These are phyloP conservation scores for Salpingoeca rosetta DNA, from an alignment of 78 protist genomes.

Conservation along the genomic window DNA sequence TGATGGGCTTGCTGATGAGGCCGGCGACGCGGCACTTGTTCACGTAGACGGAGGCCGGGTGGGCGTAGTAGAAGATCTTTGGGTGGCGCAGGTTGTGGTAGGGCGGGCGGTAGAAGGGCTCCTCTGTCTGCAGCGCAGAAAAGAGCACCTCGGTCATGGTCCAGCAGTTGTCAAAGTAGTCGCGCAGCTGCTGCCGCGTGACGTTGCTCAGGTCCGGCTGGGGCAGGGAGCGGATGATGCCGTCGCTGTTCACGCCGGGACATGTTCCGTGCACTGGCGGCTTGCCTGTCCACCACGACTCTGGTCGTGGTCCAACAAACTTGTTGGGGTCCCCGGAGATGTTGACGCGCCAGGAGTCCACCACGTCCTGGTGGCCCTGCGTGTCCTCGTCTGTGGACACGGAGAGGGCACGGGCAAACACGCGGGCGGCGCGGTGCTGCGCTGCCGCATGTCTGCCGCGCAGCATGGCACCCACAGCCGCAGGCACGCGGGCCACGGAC, in stretches of 20 bases:
- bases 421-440: neutral
- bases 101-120: neutral
- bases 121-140: conserved; percentile 5
- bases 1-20: conserved; percentile 14
- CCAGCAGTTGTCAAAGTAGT: conserved; percentile 33
- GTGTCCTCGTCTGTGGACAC: neutral
- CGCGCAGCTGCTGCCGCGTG: conserved; percentile 15
- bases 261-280: neutral
- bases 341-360: neutral
- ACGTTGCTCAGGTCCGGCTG: neutral
- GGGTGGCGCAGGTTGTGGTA: conserved; percentile 50
- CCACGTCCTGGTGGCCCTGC: neutral
- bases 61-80: conserved; percentile 64
- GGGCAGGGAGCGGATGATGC: neutral
- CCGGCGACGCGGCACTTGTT: conserved; percentile 58
- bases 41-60: conserved; percentile 56
- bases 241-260: neutral
- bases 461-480: neutral
- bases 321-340: neutral
- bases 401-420: neutral
- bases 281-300: conserved; percentile 7
- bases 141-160: conserved; percentile 23
- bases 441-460: too few relatives aligned
- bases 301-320: neutral
- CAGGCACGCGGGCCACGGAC: neutral